Percentiles rank a stretch among this genome's conserved stretches.
Conservation (phyloP, 345 rosid species). For the Adansonia digitata region DNA sequence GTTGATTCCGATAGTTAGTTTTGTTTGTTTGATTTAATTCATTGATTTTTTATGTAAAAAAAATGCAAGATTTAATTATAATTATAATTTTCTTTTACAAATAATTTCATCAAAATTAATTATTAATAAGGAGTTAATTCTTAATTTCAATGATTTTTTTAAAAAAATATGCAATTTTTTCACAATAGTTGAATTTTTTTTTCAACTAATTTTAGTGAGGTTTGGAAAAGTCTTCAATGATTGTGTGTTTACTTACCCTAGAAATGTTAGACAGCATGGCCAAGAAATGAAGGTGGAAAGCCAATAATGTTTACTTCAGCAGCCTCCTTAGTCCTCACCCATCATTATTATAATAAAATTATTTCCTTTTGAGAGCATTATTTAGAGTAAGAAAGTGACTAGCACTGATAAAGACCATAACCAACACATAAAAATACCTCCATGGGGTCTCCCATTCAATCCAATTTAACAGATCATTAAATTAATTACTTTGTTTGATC, state of each 20-base stretch:
- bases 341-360: not conserved
- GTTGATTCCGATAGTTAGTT: no score
- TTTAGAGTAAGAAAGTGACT: conserved; percentile 18
- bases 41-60: no score
- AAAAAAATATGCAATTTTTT: no score
- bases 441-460: conserved; percentile 3
- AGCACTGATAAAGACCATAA: not conserved
- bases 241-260: not conserved
- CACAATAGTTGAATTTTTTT: no score
- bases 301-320: not conserved
- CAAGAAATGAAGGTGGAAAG: not conserved
- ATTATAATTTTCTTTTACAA: no score
- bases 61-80: no score
- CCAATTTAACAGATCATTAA: not conserved
- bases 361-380: conserved; percentile 1
- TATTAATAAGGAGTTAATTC: no score
- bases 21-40: no score
- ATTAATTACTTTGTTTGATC: not conserved
- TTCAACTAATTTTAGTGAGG: not conserved
- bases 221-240: not conserved
- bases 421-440: not conserved
- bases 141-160: no score
- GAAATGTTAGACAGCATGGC: not conserved
- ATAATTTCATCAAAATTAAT: no score
- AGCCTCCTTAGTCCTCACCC: not conserved